Evolutionary conservation across 176 grass and related monocot genomes (phyloP).

Genomic region (Olyra latifolia): DNA sequence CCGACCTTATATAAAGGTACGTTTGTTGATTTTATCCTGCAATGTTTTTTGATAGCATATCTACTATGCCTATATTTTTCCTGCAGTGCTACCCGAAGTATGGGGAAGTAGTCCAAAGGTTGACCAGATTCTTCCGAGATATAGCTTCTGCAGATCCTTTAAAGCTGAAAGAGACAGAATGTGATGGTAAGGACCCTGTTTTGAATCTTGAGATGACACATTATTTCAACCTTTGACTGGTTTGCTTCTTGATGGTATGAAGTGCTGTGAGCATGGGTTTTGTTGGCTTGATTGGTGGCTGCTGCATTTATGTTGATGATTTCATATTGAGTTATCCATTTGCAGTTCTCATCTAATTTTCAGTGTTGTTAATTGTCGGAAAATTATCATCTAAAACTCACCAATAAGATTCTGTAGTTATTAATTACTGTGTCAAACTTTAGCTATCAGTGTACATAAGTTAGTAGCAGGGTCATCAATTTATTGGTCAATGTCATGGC

Average conservation of each 20-base stretch:
- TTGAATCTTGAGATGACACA: conserved; percentile 24
- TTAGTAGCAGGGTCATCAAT: not conserved
- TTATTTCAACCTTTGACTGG: conserved; percentile 6
- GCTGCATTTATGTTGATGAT: not conserved
- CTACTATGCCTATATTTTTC: conserved; percentile 31
- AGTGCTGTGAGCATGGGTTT: conserved; percentile 16
- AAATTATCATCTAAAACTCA: not conserved
- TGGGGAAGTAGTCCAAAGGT: conserved; percentile 78
- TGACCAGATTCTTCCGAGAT: conserved; percentile 88
- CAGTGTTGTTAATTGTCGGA: not conserved
- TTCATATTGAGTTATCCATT: not conserved
- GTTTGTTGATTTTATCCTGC: conserved; percentile 35
- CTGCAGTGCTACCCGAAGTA: conserved; percentile 84
- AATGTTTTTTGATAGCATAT: conserved; percentile 17
- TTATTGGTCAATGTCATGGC: not conserved
- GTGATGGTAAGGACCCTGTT: conserved; percentile 42
- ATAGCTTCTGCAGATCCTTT: conserved; percentile 52
- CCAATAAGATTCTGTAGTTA: not conserved
- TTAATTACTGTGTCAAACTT: conserved; percentile 24
- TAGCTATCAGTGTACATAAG: not conserved
- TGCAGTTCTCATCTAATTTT: conserved; percentile 4
- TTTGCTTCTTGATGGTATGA: conserved; percentile 8
- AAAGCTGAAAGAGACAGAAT: conserved; percentile 51
- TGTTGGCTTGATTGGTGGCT: conserved; percentile 11
- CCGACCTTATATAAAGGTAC: conserved; percentile 79